phyloP scores from a whole-genome alignment of 164 flowering plant genomes.

The Sedum album region DNA sequence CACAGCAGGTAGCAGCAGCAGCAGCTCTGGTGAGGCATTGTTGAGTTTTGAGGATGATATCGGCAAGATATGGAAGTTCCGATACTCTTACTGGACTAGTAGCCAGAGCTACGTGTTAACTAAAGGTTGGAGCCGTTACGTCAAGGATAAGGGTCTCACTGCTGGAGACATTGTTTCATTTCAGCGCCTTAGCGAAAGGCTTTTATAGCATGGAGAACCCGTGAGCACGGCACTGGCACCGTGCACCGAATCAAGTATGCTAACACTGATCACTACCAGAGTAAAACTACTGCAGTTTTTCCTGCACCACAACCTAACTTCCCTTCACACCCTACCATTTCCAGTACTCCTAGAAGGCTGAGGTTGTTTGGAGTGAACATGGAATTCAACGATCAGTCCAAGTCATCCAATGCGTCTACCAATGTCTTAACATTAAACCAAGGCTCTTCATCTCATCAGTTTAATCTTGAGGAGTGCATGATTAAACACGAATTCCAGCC shows the following conservation, averaged over 20 bases:
- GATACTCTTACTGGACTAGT: constrained; percentile 45
- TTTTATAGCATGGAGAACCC: background rate
- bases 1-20: background rate
- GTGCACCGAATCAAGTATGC: background rate
- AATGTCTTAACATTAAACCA: background rate
- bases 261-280: background rate
- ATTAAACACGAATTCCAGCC: too few species aligned
- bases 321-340: background rate
- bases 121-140: constrained; percentile 40
- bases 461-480: too few species aligned
- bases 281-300: background rate
- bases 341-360: background rate
- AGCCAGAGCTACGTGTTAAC: constrained; percentile 48
- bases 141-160: constrained; percentile 29
- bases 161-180: constrained; percentile 26
- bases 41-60: constrained; percentile 26
- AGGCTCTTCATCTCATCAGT: background rate
- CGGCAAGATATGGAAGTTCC: constrained; percentile 31
- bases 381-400: background rate
- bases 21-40: constrained; percentile 19
- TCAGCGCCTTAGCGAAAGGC: constrained; percentile 7
- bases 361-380: constrained; percentile 3
- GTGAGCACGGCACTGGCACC: background rate
- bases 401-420: background rate
- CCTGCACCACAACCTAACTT: background rate